These are phyloP conservation scores for Chytriomyces sp. DNA, from an alignment of 192 early-diverging fungal species.

Conservation along the genomic window DNA sequence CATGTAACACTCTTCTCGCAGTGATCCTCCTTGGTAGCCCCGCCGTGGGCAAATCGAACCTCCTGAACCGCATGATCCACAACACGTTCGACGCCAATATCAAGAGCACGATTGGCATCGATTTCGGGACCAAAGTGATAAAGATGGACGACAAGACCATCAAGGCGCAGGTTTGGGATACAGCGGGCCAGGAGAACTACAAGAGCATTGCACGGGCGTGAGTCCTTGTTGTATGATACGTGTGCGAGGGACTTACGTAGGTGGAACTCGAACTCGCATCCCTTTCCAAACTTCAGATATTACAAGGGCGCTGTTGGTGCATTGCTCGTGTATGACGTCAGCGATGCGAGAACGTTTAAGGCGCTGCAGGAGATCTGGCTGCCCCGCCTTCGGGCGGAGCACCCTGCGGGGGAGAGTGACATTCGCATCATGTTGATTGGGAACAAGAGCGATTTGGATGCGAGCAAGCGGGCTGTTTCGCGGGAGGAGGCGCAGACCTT, in stretches of 20 bases:
- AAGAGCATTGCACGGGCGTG: slow-evolving; percentile 58
- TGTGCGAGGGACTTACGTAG: neutral
- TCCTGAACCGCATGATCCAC: slow-evolving; percentile 92
- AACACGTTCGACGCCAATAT: slow-evolving; percentile 98
- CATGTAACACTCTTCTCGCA: neutral
- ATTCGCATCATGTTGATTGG: slow-evolving; percentile 99
- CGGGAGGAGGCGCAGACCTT: slow-evolving; percentile 98
- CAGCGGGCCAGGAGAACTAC: slow-evolving; percentile 78
- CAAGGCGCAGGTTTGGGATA: slow-evolving; percentile 99
- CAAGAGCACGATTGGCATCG: slow-evolving; percentile 98
- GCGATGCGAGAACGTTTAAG: slow-evolving; percentile 64
- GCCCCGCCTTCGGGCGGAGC: slow-evolving; percentile 95
- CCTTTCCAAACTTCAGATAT: slow-evolving; percentile 17
- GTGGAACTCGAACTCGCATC: neutral
- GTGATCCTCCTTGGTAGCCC: slow-evolving; percentile 82
- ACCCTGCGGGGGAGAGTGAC: slow-evolving; percentile 70
- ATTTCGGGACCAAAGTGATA: slow-evolving; percentile 94
- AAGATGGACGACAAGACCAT: slow-evolving; percentile 96
- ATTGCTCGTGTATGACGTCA: slow-evolving; percentile 96
- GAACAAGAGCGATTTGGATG: slow-evolving; percentile 98
- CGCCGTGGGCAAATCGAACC: slow-evolving; percentile 97
- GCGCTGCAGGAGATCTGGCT: slow-evolving; percentile 91
- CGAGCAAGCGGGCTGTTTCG: slow-evolving; percentile 91
- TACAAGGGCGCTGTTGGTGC: slow-evolving; percentile 82
- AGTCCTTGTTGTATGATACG: slow-evolving; percentile 10